phyloP scores from a whole-genome alignment of 2,329 filamentous ascomycete species.

The Exophiala sp. region DNA sequence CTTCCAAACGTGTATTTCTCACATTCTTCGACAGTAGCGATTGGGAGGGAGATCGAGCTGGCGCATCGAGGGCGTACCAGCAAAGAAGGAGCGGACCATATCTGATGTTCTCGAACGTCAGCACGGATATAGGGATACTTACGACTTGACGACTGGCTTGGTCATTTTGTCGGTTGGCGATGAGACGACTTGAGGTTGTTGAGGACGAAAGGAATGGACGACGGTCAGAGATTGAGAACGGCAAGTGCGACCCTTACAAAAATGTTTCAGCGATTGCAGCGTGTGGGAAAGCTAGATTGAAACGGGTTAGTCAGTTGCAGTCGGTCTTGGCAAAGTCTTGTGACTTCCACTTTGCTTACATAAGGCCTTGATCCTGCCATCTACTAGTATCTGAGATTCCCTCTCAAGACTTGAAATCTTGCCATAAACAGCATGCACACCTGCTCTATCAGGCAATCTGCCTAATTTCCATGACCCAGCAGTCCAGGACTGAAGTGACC shows the following conservation, averaged over 20 bases:
- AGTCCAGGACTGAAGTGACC: no score
- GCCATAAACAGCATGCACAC: neutral
- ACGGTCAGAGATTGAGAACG: conserved; percentile 12
- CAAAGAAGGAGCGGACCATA: conserved; percentile 78
- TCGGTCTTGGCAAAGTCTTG: conserved; percentile 1
- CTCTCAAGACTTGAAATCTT: neutral
- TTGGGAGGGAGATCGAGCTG: conserved; percentile 74
- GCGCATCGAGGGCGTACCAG: conserved; percentile 61
- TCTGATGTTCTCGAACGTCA: conserved; percentile 55
- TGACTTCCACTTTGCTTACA: no score
- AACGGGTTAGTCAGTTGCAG: conserved; percentile 2
- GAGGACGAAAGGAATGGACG: conserved; percentile 26
- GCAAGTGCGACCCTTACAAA: conserved; percentile 2
- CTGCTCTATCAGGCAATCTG: neutral
- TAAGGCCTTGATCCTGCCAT: no score
- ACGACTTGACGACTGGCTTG: conserved; percentile 47
- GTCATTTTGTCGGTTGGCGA: conserved; percentile 55
- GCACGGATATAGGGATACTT: conserved; percentile 53
- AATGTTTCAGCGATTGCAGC: conserved; percentile 7
- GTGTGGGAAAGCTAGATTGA: neutral
- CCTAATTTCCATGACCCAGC: neutral
- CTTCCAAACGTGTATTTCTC: conserved; percentile 28
- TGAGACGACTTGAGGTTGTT: conserved; percentile 39
- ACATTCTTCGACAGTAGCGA: conserved; percentile 45
- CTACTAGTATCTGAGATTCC: neutral